Evolutionary conservation across 805 yeast genomes (phyloP).

Genomic region (Yamadazyma nakazawae): DNA sequence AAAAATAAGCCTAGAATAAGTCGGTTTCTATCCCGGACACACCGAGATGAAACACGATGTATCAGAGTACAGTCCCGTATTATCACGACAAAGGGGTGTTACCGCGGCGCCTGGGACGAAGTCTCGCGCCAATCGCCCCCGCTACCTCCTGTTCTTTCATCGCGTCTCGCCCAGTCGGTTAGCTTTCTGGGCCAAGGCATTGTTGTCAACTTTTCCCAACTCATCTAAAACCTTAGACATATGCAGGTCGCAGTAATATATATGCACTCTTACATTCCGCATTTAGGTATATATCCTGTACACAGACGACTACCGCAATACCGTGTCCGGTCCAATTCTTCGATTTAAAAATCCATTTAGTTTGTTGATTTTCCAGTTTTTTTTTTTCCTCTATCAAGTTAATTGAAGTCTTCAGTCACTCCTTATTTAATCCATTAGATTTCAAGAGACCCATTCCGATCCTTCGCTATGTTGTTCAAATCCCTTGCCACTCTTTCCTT

Average conservation of each 20-base stretch:
- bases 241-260: background rate
- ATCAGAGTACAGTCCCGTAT: background rate
- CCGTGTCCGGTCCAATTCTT: background rate
- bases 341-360: background rate
- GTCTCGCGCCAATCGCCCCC: background rate
- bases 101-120: background rate
- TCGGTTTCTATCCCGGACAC: background rate
- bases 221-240: background rate
- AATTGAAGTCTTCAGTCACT: slow-evolving; percentile 33
- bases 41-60: background rate
- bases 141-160: too few relatives aligned
- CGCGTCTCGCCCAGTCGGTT: too few relatives aligned
- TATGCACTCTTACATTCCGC: background rate
- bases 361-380: slow-evolving; percentile 6
- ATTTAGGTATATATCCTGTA: background rate
- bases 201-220: background rate
- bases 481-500: slow-evolving; percentile 48
- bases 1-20: background rate
- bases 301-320: background rate
- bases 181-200: background rate
- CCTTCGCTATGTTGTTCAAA: slow-evolving; percentile 44
- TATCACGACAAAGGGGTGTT: background rate
- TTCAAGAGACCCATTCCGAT: slow-evolving; percentile 4
- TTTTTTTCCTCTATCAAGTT: slow-evolving; percentile 13
- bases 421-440: slow-evolving; percentile 21